These are phyloP conservation scores for Selenicereus undatus DNA, from an alignment of 148 eudicot species.

Conservation along the genomic window DNA sequence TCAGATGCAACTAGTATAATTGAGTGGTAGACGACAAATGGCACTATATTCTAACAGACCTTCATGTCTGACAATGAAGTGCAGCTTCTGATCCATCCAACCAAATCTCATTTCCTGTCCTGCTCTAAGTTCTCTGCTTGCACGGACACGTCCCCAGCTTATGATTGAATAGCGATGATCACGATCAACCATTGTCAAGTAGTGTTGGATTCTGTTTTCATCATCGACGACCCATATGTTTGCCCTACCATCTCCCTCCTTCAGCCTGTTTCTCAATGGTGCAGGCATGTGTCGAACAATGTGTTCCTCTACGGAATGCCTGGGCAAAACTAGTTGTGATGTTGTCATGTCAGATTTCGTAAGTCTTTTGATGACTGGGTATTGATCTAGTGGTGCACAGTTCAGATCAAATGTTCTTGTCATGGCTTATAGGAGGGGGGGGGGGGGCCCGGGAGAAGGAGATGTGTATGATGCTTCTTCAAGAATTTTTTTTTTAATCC, in stretches of 20 bases:
- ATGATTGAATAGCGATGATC: slow-evolving; percentile 40
- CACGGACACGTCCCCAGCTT: slow-evolving; percentile 39
- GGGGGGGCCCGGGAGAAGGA: neutral
- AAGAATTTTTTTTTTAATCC: neutral
- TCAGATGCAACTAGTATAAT: neutral
- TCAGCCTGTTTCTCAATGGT: slow-evolving; percentile 26
- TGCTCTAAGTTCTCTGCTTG: slow-evolving; percentile 27
- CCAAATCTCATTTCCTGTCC: slow-evolving; percentile 37
- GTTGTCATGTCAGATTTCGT: slow-evolving; percentile 45
- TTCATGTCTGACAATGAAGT: slow-evolving; percentile 34
- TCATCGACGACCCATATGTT: slow-evolving; percentile 46
- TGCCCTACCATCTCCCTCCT: slow-evolving; percentile 26
- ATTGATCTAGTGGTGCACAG: slow-evolving; percentile 37
- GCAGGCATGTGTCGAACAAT: slow-evolving; percentile 34
- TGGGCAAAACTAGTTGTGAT: slow-evolving; percentile 43
- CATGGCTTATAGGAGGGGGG: slow-evolving; percentile 25
- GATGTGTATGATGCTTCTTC: neutral
- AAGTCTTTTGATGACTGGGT: slow-evolving; percentile 31
- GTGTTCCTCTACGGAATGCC: slow-evolving; percentile 36
- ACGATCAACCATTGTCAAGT: slow-evolving; percentile 40
- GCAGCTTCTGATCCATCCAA: slow-evolving; percentile 37
- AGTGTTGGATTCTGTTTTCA: slow-evolving; percentile 27
- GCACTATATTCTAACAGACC: slow-evolving; percentile 12
- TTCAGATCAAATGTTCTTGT: slow-evolving; percentile 29
- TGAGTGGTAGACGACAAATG: neutral